phyloP scores from a whole-genome alignment of 192 early-diverging fungal species.

The Cetraspora pellucida region DNA sequence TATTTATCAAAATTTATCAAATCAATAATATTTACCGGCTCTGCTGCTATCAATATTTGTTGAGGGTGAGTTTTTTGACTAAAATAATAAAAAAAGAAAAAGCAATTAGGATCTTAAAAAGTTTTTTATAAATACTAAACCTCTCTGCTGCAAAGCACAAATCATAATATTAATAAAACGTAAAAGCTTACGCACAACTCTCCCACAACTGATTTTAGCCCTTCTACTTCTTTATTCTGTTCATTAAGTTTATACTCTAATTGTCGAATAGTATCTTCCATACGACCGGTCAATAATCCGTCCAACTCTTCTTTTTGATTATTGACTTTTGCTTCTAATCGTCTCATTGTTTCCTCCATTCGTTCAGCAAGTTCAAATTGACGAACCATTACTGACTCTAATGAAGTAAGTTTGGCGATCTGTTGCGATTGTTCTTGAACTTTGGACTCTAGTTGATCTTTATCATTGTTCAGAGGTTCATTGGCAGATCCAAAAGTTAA shows the following conservation, averaged over 20 bases:
- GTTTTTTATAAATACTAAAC: neutral
- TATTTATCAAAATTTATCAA: too few species aligned
- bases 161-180: neutral
- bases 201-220: neutral
- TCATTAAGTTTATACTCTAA: slow-evolving; percentile 3
- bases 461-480: neutral
- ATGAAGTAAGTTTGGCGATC: neutral
- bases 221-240: neutral
- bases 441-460: neutral
- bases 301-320: slow-evolving; percentile 2
- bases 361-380: slow-evolving; percentile 8
- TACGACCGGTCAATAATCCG: neutral
- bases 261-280: slow-evolving; percentile 10
- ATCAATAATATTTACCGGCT: too few species aligned
- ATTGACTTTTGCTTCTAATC: slow-evolving; percentile 27
- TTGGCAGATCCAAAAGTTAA: neutral
- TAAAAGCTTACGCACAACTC: slow-evolving; percentile 22
- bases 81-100: too few species aligned
- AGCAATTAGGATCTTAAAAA: neutral
- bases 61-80: too few species aligned
- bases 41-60: too few species aligned
- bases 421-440: neutral
- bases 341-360: slow-evolving; percentile 12
- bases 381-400: neutral
- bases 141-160: neutral